Conservation (phyloP, 805 yeast species). For the Candida arabinofermentans region DNA sequence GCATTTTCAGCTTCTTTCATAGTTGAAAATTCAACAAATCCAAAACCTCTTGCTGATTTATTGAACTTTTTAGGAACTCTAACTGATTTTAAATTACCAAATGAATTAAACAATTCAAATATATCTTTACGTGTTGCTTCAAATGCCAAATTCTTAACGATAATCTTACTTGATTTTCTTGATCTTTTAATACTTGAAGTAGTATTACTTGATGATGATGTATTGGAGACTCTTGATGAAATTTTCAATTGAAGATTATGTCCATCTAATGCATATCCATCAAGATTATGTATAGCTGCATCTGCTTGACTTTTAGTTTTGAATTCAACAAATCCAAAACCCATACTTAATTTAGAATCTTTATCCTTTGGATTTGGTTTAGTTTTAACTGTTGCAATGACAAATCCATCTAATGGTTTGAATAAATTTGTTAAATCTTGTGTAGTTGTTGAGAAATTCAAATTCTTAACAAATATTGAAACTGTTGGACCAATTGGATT, state of each 20-base stretch:
- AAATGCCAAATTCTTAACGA: slow-evolving; percentile 95
- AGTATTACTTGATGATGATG: slow-evolving; percentile 31
- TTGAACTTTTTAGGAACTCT: slow-evolving; percentile 96
- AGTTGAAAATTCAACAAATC: slow-evolving; percentile 87
- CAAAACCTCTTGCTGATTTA: slow-evolving; percentile 94
- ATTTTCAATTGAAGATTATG: slow-evolving; percentile 86
- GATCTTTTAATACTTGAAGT: slow-evolving; percentile 31
- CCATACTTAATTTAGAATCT: slow-evolving; percentile 81
- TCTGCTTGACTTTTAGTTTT: slow-evolving; percentile 73
- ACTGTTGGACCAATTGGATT: slow-evolving; percentile 71
- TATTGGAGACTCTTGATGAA: slow-evolving; percentile 65
- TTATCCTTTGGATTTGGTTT: slow-evolving; percentile 80
- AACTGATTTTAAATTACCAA: slow-evolving; percentile 91
- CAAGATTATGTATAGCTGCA: slow-evolving; percentile 66
- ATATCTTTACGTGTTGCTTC: slow-evolving; percentile 92
- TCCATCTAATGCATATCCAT: slow-evolving; percentile 79
- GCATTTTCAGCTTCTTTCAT: slow-evolving; percentile 92
- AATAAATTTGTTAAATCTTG: slow-evolving; percentile 56
- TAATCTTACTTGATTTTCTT: slow-evolving; percentile 64
- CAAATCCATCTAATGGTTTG: slow-evolving; percentile 72
- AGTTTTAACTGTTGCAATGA: slow-evolving; percentile 75
- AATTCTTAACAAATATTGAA: slow-evolving; percentile 86
- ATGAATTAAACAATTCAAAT: slow-evolving; percentile 88
- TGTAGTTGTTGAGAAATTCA: slow-evolving; percentile 77
- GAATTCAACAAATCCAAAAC: slow-evolving; percentile 95